Evolutionary conservation across 1,284 basidiomycete species (phyloP).

Genomic region (Xerocomus amazonicus): DNA sequence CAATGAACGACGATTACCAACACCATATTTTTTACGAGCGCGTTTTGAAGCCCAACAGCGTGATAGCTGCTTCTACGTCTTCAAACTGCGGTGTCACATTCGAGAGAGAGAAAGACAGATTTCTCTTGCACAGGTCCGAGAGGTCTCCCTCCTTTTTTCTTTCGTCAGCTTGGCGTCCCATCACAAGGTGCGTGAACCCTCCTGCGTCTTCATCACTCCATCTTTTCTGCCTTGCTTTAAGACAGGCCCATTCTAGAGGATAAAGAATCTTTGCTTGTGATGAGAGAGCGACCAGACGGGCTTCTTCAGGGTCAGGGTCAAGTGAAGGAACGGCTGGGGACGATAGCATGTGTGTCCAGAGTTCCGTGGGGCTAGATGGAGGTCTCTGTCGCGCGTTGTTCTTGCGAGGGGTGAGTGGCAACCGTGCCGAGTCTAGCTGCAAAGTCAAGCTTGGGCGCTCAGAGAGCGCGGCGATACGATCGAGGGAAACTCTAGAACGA

Average conservation of each 20-base stretch:
- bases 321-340: conserved; percentile 38
- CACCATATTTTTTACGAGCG: conserved; percentile 6
- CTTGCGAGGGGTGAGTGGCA: conserved; percentile 34
- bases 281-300: conserved; percentile 31
- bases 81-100: conserved; percentile 20
- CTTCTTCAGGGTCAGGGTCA: conserved; percentile 33
- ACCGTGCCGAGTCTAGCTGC: conserved; percentile 15
- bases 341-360: conserved; percentile 45
- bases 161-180: conserved; percentile 14
- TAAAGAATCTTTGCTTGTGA: conserved; percentile 31
- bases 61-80: conserved; percentile 46
- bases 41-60: conserved; percentile 39
- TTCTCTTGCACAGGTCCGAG: not conserved
- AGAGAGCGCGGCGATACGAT: conserved; percentile 38
- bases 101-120: not conserved
- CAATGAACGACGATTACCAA: conserved; percentile 2
- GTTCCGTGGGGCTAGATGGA: conserved; percentile 15
- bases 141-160: conserved; percentile 8
- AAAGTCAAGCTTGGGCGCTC: conserved; percentile 33
- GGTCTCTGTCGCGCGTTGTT: conserved; percentile 5
- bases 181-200: conserved; percentile 4
- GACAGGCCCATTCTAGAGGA: conserved; percentile 48
- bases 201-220: conserved; percentile 30
- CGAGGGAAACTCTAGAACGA: conserved; percentile 37
- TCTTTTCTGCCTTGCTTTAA: conserved; percentile 39